Percentiles rank a stretch among this genome's conserved stretches.
phyloP scores from a whole-genome alignment of 805 yeast species.

The Nakazawaea holstii region DNA sequence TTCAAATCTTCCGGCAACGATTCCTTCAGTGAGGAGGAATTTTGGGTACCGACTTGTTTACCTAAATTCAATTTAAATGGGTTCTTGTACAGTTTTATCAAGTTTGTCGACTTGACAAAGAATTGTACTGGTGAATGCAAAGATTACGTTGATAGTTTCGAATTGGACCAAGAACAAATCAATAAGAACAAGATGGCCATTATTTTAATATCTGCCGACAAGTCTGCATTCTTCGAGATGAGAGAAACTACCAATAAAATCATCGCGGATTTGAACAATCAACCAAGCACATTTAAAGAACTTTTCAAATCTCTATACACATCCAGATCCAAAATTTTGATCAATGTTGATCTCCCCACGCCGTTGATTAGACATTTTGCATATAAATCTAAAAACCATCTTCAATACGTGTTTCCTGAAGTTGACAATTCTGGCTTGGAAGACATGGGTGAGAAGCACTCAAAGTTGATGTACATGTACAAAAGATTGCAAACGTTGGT shows the following conservation, averaged over 20 bases:
- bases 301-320: constrained; percentile 17
- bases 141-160: neutral
- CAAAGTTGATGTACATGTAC: constrained; percentile 9
- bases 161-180: constrained; percentile 1
- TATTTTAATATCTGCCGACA: constrained; percentile 59
- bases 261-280: constrained; percentile 31
- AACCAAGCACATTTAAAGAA: constrained; percentile 28
- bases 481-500: constrained; percentile 9
- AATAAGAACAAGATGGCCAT: constrained; percentile 31
- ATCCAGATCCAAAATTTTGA: neutral
- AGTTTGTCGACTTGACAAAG: constrained; percentile 41
- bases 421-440: neutral
- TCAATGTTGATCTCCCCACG: constrained; percentile 43
- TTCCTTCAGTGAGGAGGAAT: constrained; percentile 44
- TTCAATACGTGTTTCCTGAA: constrained; percentile 46
- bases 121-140: constrained; percentile 14
- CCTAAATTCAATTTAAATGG: constrained; percentile 89
- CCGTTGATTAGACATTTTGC: constrained; percentile 71
- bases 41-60: constrained; percentile 91
- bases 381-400: constrained; percentile 62
- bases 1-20: constrained; percentile 31
- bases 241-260: constrained; percentile 54
- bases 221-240: constrained; percentile 74
- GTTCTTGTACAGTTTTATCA: constrained; percentile 76
- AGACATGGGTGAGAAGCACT: constrained; percentile 1